phyloP scores from a whole-genome alignment of 306 rosid species.

The Cucumis melo region DNA sequence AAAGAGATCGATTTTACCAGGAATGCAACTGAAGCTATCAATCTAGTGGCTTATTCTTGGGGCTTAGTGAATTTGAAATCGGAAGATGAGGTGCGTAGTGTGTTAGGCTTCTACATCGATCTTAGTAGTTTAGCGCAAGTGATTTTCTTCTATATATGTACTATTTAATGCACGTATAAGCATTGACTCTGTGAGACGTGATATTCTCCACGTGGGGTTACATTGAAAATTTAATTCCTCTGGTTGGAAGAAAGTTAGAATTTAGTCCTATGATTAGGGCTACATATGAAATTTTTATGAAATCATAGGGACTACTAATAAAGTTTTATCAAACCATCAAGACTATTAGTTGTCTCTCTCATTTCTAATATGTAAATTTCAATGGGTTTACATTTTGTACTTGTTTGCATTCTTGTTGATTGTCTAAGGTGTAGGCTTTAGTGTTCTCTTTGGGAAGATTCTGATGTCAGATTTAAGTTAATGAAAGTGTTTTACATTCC shows the following conservation, averaged over 20 bases:
- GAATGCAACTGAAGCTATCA: constrained; percentile 96
- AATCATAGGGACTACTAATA: too few species aligned
- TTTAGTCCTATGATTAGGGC: too few species aligned
- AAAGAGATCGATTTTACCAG: constrained; percentile 64
- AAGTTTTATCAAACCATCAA: too few species aligned
- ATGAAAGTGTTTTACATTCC: background rate
- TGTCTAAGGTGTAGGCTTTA: background rate
- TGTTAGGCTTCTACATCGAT: background rate
- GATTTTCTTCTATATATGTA: background rate
- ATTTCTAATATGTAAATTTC: background rate
- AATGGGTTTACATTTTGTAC: background rate
- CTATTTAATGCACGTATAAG: background rate
- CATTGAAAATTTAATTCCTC: too few species aligned
- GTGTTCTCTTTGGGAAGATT: background rate
- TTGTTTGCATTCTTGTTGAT: background rate
- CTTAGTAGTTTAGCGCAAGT: background rate
- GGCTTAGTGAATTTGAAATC: constrained; percentile 57
- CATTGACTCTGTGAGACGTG: background rate
- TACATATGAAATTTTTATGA: too few species aligned
- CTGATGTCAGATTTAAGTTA: background rate
- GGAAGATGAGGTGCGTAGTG: constrained; percentile 56
- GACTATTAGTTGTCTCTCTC: too few species aligned
- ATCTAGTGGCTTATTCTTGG: constrained; percentile 81
- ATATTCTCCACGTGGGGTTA: background rate
- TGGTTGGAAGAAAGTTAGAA: too few species aligned